Base-by-base conservation (phyloP, 768 basidiomycete genomes). In the Hirschioporus abietinus region DNA sequence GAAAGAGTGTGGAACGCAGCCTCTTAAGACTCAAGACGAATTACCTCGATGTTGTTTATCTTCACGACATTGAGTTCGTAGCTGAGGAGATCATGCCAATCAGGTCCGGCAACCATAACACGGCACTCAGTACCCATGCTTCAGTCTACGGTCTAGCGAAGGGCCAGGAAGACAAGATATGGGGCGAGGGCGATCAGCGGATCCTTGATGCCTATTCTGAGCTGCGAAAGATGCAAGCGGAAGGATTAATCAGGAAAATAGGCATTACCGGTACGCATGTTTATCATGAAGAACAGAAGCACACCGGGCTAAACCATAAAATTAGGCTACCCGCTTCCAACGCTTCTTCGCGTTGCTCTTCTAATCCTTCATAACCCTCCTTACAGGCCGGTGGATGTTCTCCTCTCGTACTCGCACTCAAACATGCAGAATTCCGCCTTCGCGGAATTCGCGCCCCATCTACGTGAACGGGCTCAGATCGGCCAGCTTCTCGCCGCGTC, bases 11-110 rank as follows among this genome's bases (percentile, higher is more conserved):
- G 20, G 74, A 80, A 62, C 85, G 84, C 66, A 92, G 90, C 71
- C 78, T 94, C 35, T 76, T 80, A 58, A 86, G 92, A 24, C 72
- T 95, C 66, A 84, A 88, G 63, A 95, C 93, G 12, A 76, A 81
- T 66, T 93, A 95, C 73, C 81, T 96, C 36, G 94, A 96, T 70
- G 79, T 81, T 0, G 91, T 94, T 0, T 94, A 91, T 72, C 77
- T 94, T 34, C 94, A 96, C 72, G 94, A 96, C 73, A 84, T 91
- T 62, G 94, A 95, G 78, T 92, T 87, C 69, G 84, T 95, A 15
- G 83, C 83, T 57, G 82, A 86, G 1, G 74, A 77, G 42, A 78
- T 88, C 58, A 71, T 78, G 30, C 83, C 88, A 1, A 78, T 78
- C 60, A 72, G 74, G 27, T 81, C 78, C 20, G 91, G 91, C 3